Conservation (phyloP, 495 filamentous ascomycete species). For the Clavariopsis aquatica region DNA sequence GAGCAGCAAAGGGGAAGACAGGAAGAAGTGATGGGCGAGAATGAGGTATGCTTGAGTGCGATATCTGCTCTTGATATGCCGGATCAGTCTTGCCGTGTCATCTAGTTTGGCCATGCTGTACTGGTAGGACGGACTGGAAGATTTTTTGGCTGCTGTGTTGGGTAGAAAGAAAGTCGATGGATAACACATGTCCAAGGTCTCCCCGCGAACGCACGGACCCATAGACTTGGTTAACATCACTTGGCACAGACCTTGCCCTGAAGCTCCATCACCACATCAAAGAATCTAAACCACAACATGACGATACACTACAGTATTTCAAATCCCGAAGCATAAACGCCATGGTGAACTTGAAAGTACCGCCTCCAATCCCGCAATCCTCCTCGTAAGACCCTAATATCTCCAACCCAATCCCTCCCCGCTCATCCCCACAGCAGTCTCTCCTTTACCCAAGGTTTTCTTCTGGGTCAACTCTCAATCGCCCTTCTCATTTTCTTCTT, state of each 20-base stretch:
- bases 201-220: too few relatives aligned
- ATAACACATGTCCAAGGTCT: too few relatives aligned
- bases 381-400: conserved; percentile 29
- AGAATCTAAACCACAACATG: not conserved
- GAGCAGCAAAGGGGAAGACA: not conserved
- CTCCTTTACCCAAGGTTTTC: conserved; percentile 89
- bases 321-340: not conserved
- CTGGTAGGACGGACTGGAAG: not conserved
- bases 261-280: not conserved
- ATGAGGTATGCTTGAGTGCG: conserved; percentile 12
- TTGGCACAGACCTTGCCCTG: not conserved
- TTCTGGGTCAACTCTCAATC: conserved; percentile 89
- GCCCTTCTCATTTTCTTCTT: conserved; percentile 87
- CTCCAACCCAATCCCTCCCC: not conserved
- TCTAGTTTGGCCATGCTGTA: not conserved
- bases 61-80: conserved; percentile 7
- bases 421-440: conserved; percentile 61
- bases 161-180: not conserved
- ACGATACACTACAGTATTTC: not conserved
- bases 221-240: not conserved
- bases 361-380: conserved; percentile 15
- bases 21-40: conserved; percentile 15
- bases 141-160: not conserved
- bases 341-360: conserved; percentile 1
- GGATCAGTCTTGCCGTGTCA: not conserved